These are phyloP conservation scores for Trametes versicolor DNA, from an alignment of 1,284 basidiomycete genomes.

Conservation along the genomic window DNA sequence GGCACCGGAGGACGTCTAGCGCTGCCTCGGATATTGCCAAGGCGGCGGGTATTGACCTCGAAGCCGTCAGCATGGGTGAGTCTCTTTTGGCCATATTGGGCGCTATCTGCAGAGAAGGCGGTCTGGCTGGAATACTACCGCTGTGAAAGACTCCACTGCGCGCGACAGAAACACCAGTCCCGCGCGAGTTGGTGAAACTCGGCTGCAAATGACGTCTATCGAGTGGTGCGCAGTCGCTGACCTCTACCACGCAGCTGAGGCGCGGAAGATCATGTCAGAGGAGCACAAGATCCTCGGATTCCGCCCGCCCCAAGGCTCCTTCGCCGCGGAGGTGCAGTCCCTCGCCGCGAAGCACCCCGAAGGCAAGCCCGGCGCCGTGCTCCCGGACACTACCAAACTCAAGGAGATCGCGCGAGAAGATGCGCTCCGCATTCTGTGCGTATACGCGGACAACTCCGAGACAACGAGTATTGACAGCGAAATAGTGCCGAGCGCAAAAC, in stretches of 20 bases:
- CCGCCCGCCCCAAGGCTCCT: slow-evolving; percentile 49
- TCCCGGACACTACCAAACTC: slow-evolving; percentile 37
- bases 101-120: neutral
- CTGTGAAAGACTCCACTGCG: too few species aligned
- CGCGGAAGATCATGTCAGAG: slow-evolving; percentile 48
- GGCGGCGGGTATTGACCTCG: slow-evolving; percentile 41
- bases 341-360: slow-evolving; percentile 48
- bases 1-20: slow-evolving; percentile 28
- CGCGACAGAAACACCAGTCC: too few species aligned
- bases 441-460: too few species aligned
- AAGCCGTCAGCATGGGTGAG: slow-evolving; percentile 41
- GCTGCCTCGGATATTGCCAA: slow-evolving; percentile 37
- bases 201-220: too few species aligned
- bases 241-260: slow-evolving; percentile 37
- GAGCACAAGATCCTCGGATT: slow-evolving; percentile 52
- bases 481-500: slow-evolving; percentile 38
- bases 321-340: slow-evolving; percentile 50
- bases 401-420: slow-evolving; percentile 44
- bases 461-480: neutral
- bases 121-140: too few species aligned
- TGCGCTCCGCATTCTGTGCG: slow-evolving; percentile 41
- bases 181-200: too few species aligned
- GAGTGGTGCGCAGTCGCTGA: neutral
- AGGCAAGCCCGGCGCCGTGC: slow-evolving; percentile 29
- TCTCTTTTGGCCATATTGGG: neutral